A percentile compares a stretch with the other conserved stretches of the same genome.
phyloP scores from a whole-genome alignment of 768 basidiomycete genomes.

The Jaapia argillacea region DNA sequence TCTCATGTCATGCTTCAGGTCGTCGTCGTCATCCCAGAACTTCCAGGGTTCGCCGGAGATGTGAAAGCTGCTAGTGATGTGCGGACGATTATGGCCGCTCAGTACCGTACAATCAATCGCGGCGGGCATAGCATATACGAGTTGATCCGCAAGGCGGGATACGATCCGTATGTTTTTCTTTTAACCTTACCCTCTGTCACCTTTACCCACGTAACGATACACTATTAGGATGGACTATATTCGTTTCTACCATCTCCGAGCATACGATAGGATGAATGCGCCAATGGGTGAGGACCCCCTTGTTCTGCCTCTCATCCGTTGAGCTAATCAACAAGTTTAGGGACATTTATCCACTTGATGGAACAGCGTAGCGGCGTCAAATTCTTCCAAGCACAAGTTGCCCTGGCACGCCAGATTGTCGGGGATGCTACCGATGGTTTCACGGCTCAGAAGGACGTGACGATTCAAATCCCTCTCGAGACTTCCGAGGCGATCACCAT shows the following conservation, averaged over 20 bases:
- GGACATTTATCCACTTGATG: conserved; percentile 51
- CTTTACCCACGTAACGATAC: too few relatives aligned
- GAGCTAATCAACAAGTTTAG: conserved; percentile 9
- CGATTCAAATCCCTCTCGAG: conserved; percentile 45
- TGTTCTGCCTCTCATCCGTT: not conserved
- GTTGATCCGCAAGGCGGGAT: conserved; percentile 63
- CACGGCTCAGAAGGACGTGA: conserved; percentile 37
- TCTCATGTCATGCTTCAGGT: conserved; percentile 55
- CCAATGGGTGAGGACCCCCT: conserved; percentile 38
- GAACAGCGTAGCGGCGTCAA: conserved; percentile 67
- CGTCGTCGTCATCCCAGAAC: conserved; percentile 79
- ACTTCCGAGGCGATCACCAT: conserved; percentile 37
- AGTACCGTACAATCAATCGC: conserved; percentile 83
- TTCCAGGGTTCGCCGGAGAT: conserved; percentile 86
- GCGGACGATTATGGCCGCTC: conserved; percentile 82
- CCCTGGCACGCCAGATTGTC: conserved; percentile 70
- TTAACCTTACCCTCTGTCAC: not conserved
- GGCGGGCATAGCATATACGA: conserved; percentile 85
- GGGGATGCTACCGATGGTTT: conserved; percentile 31
- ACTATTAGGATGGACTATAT: conserved; percentile 65
- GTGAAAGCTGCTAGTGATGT: conserved; percentile 55
- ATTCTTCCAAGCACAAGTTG: conserved; percentile 82
- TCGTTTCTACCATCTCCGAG: conserved; percentile 84
- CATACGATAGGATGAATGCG: conserved; percentile 86
- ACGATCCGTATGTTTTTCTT: conserved; percentile 54